A percentile compares a stretch with the other conserved stretches of the same genome.
Conservation (phyloP, 2,329 filamentous ascomycete species). For the Ophiosphaerella korrae region DNA sequence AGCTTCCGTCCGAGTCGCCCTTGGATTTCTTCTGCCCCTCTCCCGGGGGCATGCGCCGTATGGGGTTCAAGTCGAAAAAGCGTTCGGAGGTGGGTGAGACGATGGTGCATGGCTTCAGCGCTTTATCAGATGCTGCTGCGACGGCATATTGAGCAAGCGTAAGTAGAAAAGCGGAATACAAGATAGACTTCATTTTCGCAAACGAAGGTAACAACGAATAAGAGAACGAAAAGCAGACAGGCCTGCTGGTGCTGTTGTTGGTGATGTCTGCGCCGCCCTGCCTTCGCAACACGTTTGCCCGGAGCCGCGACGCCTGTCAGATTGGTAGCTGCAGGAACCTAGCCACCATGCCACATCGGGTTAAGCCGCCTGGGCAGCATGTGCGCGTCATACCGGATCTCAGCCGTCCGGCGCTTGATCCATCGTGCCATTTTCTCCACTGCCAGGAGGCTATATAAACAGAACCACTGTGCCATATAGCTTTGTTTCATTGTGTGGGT, state of each 20-base stretch:
- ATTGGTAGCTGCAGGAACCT: constrained; percentile 19
- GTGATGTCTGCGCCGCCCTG: constrained; percentile 5
- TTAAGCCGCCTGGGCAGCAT: constrained; percentile 12
- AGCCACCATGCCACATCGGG: constrained; percentile 1
- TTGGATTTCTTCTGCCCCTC: constrained; percentile 51
- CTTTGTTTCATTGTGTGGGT: constrained; percentile 1
- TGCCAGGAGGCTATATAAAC: constrained; percentile 13
- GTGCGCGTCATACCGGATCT: constrained; percentile 34
- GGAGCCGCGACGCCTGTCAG: constrained; percentile 14
- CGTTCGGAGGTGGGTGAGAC: constrained; percentile 64
- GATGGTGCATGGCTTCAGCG: constrained; percentile 64
- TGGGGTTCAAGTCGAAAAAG: constrained; percentile 67
- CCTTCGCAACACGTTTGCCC: constrained; percentile 29
- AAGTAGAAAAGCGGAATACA: constrained; percentile 30
- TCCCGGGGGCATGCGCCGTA: constrained; percentile 58
- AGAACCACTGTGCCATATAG: not conserved
- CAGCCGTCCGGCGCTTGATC: constrained; percentile 16
- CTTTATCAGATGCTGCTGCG: constrained; percentile 47
- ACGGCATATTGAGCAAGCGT: constrained; percentile 42
- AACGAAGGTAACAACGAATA: constrained; percentile 8
- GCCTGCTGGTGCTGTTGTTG: constrained; percentile 4
- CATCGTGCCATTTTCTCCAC: constrained; percentile 26
- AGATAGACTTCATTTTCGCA: constrained; percentile 32
- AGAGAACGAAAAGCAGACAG: constrained; percentile 9
- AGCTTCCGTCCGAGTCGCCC: constrained; percentile 63